Evolutionary conservation across 176 grass and related monocot species (phyloP).

Genomic region (Triticum monococcum): DNA sequence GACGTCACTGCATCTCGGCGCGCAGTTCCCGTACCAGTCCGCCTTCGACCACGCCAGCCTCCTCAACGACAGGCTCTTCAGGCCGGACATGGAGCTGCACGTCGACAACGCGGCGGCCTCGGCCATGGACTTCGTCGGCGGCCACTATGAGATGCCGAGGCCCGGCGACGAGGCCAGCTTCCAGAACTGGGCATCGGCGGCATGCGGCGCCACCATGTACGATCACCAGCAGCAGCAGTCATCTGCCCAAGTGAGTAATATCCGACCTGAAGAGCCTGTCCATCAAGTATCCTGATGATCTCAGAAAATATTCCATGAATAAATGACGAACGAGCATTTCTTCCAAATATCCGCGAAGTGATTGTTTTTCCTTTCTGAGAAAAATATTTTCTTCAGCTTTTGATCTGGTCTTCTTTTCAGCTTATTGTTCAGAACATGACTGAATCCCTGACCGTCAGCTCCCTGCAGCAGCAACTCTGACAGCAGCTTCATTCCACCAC

Average conservation of each 20-base stretch:
- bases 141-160: conserved; percentile 55
- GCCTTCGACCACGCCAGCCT: conserved; percentile 43
- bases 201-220: conserved; percentile 42
- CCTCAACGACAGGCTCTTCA: conserved; percentile 49
- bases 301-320: not conserved
- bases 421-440: conserved; percentile 18
- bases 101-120: conserved; percentile 3
- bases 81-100: conserved; percentile 42
- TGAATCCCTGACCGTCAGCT: conserved; percentile 47
- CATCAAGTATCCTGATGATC: not conserved
- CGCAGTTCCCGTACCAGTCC: conserved; percentile 47
- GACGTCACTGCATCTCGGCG: conserved; percentile 43
- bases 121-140: conserved; percentile 33
- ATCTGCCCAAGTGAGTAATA: conserved; percentile 55
- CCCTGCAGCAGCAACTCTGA: conserved; percentile 45
- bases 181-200: conserved; percentile 65
- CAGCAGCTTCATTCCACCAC: conserved; percentile 8
- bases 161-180: conserved; percentile 60
- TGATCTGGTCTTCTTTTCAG: not conserved
- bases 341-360: not conserved
- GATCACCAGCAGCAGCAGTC: conserved; percentile 48
- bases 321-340: not conserved
- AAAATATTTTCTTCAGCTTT: not conserved
- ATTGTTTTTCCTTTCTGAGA: not conserved
- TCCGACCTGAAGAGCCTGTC: no score